phyloP scores from a whole-genome alignment of 2,329 filamentous ascomycete species.

The Sclerotinia spermophila region DNA sequence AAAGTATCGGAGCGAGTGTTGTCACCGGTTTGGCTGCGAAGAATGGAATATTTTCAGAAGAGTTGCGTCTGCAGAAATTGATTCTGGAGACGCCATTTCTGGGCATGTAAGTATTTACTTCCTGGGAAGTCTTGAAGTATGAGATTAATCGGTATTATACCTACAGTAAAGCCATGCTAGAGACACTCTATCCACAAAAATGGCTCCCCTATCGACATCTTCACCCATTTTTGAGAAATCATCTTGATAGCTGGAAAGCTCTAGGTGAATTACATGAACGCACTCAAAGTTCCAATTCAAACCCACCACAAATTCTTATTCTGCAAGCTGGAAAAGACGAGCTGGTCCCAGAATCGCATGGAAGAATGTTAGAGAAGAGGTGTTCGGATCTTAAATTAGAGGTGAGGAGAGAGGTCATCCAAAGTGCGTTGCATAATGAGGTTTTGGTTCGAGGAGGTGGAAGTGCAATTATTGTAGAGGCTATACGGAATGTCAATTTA shows the following conservation, averaged over 20 bases:
- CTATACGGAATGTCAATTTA: conserved; percentile 35
- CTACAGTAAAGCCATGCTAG: conserved; percentile 57
- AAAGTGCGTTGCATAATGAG: conserved; percentile 55
- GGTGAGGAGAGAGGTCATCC: conserved; percentile 45
- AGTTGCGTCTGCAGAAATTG: conserved; percentile 43
- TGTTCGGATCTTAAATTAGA: conserved; percentile 48
- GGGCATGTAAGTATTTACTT: conserved; percentile 44
- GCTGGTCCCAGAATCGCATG: conserved; percentile 53
- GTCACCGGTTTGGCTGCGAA: conserved; percentile 50
- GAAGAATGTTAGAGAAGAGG: conserved; percentile 44
- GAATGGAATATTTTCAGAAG: conserved; percentile 19
- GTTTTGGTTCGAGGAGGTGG: conserved; percentile 48
- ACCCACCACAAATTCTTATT: conserved; percentile 39
- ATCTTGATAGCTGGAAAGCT: conserved; percentile 53
- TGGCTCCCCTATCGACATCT: conserved; percentile 77
- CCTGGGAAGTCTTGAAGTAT: not conserved
- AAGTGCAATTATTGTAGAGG: conserved; percentile 44
- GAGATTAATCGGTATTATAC: not conserved
- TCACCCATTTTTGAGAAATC: conserved; percentile 67
- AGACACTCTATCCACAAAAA: conserved; percentile 69
- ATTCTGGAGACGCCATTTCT: conserved; percentile 75
- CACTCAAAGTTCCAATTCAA: conserved; percentile 29
- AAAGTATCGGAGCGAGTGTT: conserved; percentile 71
- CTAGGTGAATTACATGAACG: conserved; percentile 43
- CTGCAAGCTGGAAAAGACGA: conserved; percentile 57